Base-by-base conservation (phyloP, 495 filamentous ascomycete genomes). In the Letharia lupina region DNA sequence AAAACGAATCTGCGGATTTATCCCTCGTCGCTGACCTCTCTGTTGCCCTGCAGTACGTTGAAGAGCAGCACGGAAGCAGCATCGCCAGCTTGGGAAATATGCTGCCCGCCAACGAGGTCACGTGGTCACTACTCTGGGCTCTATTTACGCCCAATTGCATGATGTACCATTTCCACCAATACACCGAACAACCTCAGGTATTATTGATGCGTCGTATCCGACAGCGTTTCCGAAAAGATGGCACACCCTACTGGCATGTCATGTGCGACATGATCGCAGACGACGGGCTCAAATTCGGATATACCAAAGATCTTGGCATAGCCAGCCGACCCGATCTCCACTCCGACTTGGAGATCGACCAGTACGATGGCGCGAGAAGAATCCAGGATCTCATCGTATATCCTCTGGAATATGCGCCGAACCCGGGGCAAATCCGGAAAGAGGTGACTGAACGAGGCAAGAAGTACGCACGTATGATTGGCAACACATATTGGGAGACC, bases 101-200 rank as follows among this genome's bases (percentile, higher is more conserved):
- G 42, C 61, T 70, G n/a, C 48, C 66, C 5, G 52, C 44, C 18
- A 64, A 61, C 31, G 54, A 69, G 45, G 68, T 69, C 47, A 66
- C 68, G 18, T 72, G 66, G 47, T 61, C 60, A 8, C 58, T 72
- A 2, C 60, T 72, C 6, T 72, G 70, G 70, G 62, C 70, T 13
- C 39, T 72, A 4, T 72, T 68, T 41, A 66, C 54, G n/a, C 70
- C 70, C 12, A 65, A 65, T 15, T 63, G 61, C 33, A 70, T 68
- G 52, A 64, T 65, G 63, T 65, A 65, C 15, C 63, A 65, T 60
- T 65, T 65, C 18, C 61, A 68, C 44, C 63, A 68, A 15, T 61
- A 50, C 62, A 68, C 66, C 18, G 66, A 68, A 44, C 66, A 68
- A 37, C 39, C 45, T 18, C 66, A 68, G 50, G 37, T 65, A 0